Evolutionary conservation across 2,329 filamentous ascomycete species (phyloP).

Genomic region (Beauveria pseudobassiana): DNA sequence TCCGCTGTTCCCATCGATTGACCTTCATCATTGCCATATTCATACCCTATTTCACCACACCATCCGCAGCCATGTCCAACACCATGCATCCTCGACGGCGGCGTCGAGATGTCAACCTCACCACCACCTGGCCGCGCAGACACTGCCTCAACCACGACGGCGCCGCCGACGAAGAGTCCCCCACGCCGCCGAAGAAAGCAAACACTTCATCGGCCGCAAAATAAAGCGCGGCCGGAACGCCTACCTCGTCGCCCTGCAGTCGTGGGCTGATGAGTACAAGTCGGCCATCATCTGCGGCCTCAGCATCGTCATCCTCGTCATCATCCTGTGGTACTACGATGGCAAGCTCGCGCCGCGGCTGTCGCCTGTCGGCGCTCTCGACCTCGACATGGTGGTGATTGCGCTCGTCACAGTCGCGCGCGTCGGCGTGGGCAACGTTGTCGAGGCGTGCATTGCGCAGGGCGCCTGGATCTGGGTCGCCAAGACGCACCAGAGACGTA

Average conservation of each 20-base stretch:
- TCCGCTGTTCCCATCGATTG: no score
- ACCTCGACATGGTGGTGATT: slow-evolving; percentile 28
- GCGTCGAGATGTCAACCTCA: no score
- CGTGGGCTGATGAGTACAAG: slow-evolving; percentile 30
- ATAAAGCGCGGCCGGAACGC: slow-evolving; percentile 7
- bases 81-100: neutral
- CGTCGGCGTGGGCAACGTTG: slow-evolving; percentile 27
- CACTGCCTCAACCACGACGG: slow-evolving; percentile 3
- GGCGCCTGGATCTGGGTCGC: slow-evolving; percentile 34
- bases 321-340: slow-evolving; percentile 25
- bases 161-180: slow-evolving; percentile 4
- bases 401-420: slow-evolving; percentile 30
- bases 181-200: neutral
- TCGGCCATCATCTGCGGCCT: slow-evolving; percentile 23
- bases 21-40: neutral
- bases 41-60: neutral
- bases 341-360: slow-evolving; percentile 23
- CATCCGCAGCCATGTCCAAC: neutral
- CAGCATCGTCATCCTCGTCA: slow-evolving; percentile 20
- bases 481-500: slow-evolving; percentile 24
- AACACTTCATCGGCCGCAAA: slow-evolving; percentile 4
- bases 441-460: slow-evolving; percentile 30
- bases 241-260: slow-evolving; percentile 22
- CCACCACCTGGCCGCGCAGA: neutral
- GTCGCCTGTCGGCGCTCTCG: slow-evolving; percentile 16